Base-by-base conservation (phyloP, 129 eudicot species). In the Tanacetum coccineum region DNA sequence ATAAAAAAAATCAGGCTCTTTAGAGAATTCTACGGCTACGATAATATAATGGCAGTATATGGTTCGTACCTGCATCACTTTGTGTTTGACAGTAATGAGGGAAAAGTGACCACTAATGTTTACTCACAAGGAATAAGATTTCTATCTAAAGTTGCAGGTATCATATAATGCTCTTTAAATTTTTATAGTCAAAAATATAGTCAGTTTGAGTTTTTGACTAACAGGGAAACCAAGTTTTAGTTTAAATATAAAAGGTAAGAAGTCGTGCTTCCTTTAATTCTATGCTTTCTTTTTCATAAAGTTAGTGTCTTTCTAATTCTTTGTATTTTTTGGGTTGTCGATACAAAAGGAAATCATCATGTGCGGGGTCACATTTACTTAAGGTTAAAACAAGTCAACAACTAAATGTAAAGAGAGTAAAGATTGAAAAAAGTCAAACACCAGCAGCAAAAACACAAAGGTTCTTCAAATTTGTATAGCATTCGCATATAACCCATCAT, bases 91-190 rank as follows among this genome's bases (percentile, higher is more conserved):
- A 91, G 96, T 72, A 88, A 85, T 53, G 96, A 96, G 63, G 82
- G 86, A 68, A 83, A 76, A 68, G 96, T 88, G 56, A 91, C 98
- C 67, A 85, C 91, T 14, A 85, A 85, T 21, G 52, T 14, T 8
- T 77, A 83, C 78, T 91, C 98, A 11, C 96, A 91, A 78, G 98
- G 98, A 63, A 81, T 87, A 62, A 71, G 96, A 68, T 83, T 88
- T 76, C 86, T 91, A 45, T 79, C 86, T 54, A 81, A 91, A 79
- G 60, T 91, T 53, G 81, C 98, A 83, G 97, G 97, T 91, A 50
- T 13, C 19, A 11, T 46, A 17, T 54, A n/a, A n/a, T n/a, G n/a
- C n/a, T n/a, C n/a, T n/a, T n/a, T n/a, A n/a, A n/a, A n/a, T n/a
- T n/a, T n/a, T n/a, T 59, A 53, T 28, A 66, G 21, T 68, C 17